phyloP scores from a whole-genome alignment of 176 grass and related monocot species.

The Paspalum notatum region DNA sequence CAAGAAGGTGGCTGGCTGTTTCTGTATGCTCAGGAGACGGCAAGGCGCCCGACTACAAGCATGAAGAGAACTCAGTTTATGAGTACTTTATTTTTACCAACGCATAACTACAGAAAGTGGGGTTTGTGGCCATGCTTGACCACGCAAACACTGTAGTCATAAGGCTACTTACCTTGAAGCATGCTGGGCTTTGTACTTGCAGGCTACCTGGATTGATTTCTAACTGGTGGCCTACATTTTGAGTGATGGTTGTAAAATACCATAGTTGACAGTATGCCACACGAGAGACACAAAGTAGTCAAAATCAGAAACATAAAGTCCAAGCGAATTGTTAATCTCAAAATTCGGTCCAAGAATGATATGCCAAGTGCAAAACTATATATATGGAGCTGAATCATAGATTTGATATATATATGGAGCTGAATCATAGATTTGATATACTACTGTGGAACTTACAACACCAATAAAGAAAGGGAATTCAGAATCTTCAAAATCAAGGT shows the following conservation, averaged over 20 bases:
- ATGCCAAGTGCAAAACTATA: neutral
- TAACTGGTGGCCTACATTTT: conserved; percentile 9
- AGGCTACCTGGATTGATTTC: conserved; percentile 13
- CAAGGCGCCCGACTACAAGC: conserved; percentile 21
- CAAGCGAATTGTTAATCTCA: neutral
- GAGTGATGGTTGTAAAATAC: conserved; percentile 18
- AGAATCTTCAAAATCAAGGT: neutral
- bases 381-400: neutral
- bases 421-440: neutral
- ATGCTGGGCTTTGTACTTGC: conserved; percentile 17
- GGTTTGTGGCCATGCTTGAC: neutral
- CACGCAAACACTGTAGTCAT: neutral
- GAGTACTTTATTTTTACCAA: too few species aligned
- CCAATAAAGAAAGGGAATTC: neutral
- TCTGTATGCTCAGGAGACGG: conserved; percentile 21
- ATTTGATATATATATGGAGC: neutral
- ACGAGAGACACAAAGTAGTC: neutral
- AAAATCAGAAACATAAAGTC: neutral
- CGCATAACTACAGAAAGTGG: neutral
- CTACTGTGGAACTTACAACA: neutral
- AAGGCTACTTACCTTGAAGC: conserved; percentile 22
- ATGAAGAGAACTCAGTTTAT: conserved; percentile 18
- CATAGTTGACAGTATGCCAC: neutral
- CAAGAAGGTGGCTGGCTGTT: neutral
- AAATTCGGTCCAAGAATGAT: neutral